These are phyloP conservation scores for Prunus kanzakura DNA, from an alignment of 306 rosid species.

Conservation along the genomic window DNA sequence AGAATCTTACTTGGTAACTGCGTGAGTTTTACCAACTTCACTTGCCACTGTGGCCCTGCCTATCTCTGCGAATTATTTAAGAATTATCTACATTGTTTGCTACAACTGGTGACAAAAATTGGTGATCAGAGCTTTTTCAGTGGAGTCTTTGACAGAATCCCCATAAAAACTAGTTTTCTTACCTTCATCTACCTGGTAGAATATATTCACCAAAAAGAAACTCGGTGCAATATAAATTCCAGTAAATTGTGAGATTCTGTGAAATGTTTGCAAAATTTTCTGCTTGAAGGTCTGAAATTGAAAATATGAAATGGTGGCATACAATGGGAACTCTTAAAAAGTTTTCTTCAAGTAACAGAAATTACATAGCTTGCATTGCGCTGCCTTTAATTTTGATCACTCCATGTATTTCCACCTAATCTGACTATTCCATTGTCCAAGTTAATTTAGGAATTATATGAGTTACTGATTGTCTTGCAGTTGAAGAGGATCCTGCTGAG, in stretches of 20 bases:
- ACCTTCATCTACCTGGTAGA: neutral
- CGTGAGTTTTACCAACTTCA: neutral
- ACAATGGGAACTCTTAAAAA: neutral
- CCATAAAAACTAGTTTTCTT: neutral
- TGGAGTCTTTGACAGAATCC: neutral
- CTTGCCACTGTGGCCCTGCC: neutral
- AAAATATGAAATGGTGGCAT: neutral
- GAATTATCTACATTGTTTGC: neutral
- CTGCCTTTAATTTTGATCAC: neutral
- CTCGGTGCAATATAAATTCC: neutral
- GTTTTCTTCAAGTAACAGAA: neutral
- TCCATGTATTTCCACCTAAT: neutral
- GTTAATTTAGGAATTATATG: neutral
- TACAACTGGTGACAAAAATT: neutral
- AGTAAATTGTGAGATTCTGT: neutral
- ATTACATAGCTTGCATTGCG: neutral
- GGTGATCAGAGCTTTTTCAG: neutral
- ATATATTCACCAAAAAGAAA: neutral
- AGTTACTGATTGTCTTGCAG: conserved; percentile 35
- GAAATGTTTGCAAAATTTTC: neutral
- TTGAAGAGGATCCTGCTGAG: conserved; percentile 58
- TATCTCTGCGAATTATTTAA: neutral
- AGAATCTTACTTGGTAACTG: neutral
- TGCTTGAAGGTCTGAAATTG: neutral
- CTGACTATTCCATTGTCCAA: neutral